Base-by-base conservation (phyloP, 805 yeast species). In the Kazachstania taianensis region DNA sequence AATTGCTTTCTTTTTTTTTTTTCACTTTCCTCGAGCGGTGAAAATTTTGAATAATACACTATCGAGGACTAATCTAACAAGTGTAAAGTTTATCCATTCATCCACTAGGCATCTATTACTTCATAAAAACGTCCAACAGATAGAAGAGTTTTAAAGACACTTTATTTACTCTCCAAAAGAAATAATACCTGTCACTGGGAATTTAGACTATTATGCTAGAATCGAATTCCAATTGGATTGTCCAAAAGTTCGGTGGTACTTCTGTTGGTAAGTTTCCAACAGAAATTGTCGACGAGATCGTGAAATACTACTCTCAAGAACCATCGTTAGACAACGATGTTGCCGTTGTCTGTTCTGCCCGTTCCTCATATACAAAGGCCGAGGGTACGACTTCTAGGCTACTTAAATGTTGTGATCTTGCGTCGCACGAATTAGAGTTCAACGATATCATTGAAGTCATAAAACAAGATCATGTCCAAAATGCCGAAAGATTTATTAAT, bases 171-270 rank as follows among this genome's bases (percentile, higher is more conserved):
- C n/a, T n/a, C n/a, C n/a, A n/a, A n/a, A n/a, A n/a, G n/a, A n/a
- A n/a, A n/a, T n/a, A n/a, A n/a, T n/a, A n/a, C n/a, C n/a, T n/a
- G n/a, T n/a, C n/a, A n/a, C n/a, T n/a, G n/a, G n/a, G n/a, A n/a
- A n/a, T n/a, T n/a, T n/a, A n/a, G n/a, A n/a, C n/a, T n/a, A n/a
- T n/a, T 14, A 34, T 39, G 42, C 20, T 25, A 15, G 33, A 41
- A n/a, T 15, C 27, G 9, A 15, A 15, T 10, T 28, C 18, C 6
- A 72, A 72, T 13, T 80, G 89, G 87, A 59, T 81, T 3, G 81
- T 92, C 5, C 98, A 92, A 59, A 92, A 92, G 61, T 92, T 84
- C 52, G 98, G 98, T 33, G 98, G 98, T 36, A 92, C 98, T 12
- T 78, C 92, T 32, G 96, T 92, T 22, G 98, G 98, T 16, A 92